phyloP scores from a whole-genome alignment of 2,329 filamentous ascomycete genomes.

The Thermomyces lanuginosus region DNA sequence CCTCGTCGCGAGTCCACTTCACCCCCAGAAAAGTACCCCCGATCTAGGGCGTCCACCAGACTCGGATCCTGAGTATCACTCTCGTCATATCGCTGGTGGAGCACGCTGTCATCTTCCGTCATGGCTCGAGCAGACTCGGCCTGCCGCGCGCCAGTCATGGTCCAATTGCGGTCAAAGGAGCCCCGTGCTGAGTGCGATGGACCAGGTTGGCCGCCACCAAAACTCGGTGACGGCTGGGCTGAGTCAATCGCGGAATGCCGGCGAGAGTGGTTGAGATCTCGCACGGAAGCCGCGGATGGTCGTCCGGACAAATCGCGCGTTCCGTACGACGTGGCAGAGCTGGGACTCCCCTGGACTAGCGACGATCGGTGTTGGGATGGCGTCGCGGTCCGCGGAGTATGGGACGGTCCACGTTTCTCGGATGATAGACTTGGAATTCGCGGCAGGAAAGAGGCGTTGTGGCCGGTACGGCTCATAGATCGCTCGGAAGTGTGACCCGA shows the following conservation, averaged over 20 bases:
- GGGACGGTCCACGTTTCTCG: slow-evolving; percentile 15
- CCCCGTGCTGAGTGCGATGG: slow-evolving; percentile 37
- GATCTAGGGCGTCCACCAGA: slow-evolving; percentile 48
- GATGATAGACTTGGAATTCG: slow-evolving; percentile 26
- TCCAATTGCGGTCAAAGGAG: slow-evolving; percentile 45
- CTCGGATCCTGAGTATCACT: slow-evolving; percentile 1
- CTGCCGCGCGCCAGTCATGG: slow-evolving; percentile 29
- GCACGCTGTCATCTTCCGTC: slow-evolving; percentile 8
- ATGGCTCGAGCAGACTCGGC: slow-evolving; percentile 18
- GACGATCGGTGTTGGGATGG: slow-evolving; percentile 17
- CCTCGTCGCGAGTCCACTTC: slow-evolving; percentile 57
- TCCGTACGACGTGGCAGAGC: slow-evolving; percentile 29
- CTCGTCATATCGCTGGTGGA: slow-evolving; percentile 8
- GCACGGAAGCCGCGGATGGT: slow-evolving; percentile 66
- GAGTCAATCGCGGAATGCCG: slow-evolving; percentile 79
- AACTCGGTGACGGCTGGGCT: slow-evolving; percentile 24
- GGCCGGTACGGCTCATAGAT: slow-evolving; percentile 23
- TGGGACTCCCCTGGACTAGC: slow-evolving; percentile 16
- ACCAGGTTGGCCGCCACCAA: slow-evolving; percentile 14
- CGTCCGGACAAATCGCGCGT: slow-evolving; percentile 29
- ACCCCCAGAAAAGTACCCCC: slow-evolving; percentile 84
- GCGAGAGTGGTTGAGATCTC: slow-evolving; percentile 67
- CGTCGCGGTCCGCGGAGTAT: slow-evolving; percentile 13
- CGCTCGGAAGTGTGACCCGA: slow-evolving; percentile 30
- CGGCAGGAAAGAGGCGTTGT: slow-evolving; percentile 25